Base-by-base conservation (phyloP, 2,329 filamentous ascomycete genomes). In the Tympanopsis confertula region DNA sequence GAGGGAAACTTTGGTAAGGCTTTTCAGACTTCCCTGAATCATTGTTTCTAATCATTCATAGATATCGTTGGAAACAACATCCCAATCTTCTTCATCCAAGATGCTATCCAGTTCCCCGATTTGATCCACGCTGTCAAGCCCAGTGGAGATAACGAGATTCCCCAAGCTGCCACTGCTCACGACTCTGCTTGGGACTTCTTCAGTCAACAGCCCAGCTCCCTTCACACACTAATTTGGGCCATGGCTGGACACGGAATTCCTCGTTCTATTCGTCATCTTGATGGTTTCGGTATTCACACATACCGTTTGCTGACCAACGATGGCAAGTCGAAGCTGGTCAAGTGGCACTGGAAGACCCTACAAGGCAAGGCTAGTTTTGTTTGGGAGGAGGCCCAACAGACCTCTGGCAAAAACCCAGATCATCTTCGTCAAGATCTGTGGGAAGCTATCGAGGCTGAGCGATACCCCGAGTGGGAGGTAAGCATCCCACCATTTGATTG, bases 341-440 rank as follows among this genome's bases (percentile, higher is more conserved):
- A 82, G 53, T 82, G 69, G 57, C 71, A 78, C 45, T 80, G 71
- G 62, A 77, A 71, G 55, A 68, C 74, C 1, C 67, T 71, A 45
- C 75, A 78, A 44, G 77, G 77, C 30, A 70, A 69, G 41, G 74
- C 74, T 26, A 71, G 68, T 36, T 58, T 86, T 29, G 66, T 82
- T 2, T 84, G 81, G 78, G 79, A 86, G 44, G 82, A 87, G 48
- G 81, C 82, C 0, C 78, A 83, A 46, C 63, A 69, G 13, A 57
- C 78, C 3, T 64, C 75, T 2, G 82, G 82, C n/a, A 80, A 83
- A 61, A 83, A 86, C 46, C 62, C 75, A 13, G 82, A 87, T 52
- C 78, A 65, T 45, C 74, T 85, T 50, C 72, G 81, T 19, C 69
- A 78, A 48, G 83, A 87, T 52, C 62, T 87, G 7, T 84, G 69